Percentiles rank a stretch among this genome's conserved stretches.
These are phyloP conservation scores for Talinum fruticosum DNA, from an alignment of 148 eudicot genomes.

Conservation along the genomic window DNA sequence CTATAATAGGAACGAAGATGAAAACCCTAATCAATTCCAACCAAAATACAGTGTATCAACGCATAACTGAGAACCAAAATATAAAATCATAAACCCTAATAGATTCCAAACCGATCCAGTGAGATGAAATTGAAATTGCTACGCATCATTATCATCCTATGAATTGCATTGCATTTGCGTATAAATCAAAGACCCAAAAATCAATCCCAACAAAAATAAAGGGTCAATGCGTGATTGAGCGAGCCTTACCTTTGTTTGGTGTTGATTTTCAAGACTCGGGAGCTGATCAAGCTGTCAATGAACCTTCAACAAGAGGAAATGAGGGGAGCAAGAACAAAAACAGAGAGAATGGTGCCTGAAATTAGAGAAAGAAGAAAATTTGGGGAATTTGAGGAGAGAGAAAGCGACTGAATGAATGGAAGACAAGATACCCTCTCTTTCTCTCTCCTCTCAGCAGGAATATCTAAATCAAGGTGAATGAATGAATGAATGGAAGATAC, in stretches of 20 bases:
- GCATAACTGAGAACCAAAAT: background rate
- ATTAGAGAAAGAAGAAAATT: background rate
- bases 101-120: background rate
- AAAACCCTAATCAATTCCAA: background rate
- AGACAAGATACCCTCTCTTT: background rate
- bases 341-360: background rate
- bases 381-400: background rate
- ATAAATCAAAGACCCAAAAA: no score
- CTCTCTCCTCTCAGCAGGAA: background rate
- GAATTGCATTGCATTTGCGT: no score
- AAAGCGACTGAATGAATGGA: background rate
- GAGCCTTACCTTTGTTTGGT: background rate
- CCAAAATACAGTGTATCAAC: background rate
- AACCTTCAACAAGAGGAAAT: background rate
- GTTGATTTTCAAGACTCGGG: background rate
- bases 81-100: conserved; percentile 8
- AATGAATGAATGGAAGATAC: conserved; percentile 3
- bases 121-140: background rate
- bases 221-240: background rate
- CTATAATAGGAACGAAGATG: background rate
- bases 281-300: background rate
- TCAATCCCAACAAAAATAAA: background rate
- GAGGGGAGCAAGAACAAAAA: background rate
- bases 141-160: background rate
- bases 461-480: background rate